Percentiles rank a stretch among this genome's conserved stretches.
Evolutionary conservation across 2,329 filamentous ascomycete species (phyloP).

Genomic region (Arthrinium puccinioides): DNA sequence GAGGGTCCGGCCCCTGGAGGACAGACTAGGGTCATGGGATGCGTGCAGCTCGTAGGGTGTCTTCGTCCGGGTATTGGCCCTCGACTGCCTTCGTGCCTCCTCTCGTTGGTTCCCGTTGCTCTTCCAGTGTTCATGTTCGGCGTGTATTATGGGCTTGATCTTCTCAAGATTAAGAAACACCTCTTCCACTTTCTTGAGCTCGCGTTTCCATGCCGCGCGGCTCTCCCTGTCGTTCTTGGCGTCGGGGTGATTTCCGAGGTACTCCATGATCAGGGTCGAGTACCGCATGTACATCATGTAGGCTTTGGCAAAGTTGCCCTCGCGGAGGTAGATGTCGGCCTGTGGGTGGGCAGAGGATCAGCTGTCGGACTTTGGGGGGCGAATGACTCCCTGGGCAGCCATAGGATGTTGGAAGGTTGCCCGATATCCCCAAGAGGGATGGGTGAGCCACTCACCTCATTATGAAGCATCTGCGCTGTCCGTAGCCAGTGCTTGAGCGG

Average conservation of each 20-base stretch:
- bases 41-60: constrained; percentile 39
- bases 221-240: constrained; percentile 55
- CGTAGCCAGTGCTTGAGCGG: constrained; percentile 76
- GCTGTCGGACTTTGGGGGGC: no score
- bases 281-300: constrained; percentile 90
- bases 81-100: constrained; percentile 12
- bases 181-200: constrained; percentile 41
- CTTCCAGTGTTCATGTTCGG: constrained; percentile 61
- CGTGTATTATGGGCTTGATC: constrained; percentile 72
- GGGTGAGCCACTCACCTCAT: constrained; percentile 53
- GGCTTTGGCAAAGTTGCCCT: constrained; percentile 80
- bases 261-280: constrained; percentile 72
- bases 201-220: constrained; percentile 50
- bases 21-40: constrained; percentile 53
- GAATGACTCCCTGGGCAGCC: no score
- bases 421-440: neutral
- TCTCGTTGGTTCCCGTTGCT: constrained; percentile 40
- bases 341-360: constrained; percentile 35
- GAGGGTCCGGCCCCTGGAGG: constrained; percentile 47
- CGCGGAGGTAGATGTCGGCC: constrained; percentile 77
- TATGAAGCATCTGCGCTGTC: constrained; percentile 69
- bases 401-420: no score
- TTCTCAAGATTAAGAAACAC: constrained; percentile 67
- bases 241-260: constrained; percentile 70
- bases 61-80: constrained; percentile 7